Percentiles rank a stretch among this genome's conserved stretches.
Evolutionary conservation across 75 land plant genomes (phyloP).

Genomic region (Pseudotsuga menziesii): DNA sequence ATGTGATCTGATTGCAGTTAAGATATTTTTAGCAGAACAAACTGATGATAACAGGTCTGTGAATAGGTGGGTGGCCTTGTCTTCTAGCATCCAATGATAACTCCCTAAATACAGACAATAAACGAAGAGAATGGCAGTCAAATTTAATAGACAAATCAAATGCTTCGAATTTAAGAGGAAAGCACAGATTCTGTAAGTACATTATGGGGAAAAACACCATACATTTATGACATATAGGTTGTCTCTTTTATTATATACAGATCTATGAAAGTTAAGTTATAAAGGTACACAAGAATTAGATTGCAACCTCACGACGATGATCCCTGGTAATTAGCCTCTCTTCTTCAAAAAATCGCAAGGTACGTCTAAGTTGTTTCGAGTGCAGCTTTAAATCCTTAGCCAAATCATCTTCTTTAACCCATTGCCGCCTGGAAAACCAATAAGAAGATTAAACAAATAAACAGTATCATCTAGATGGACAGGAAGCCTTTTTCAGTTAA

Average conservation of each 20-base stretch:
- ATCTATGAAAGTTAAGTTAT: neutral
- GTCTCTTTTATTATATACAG: neutral
- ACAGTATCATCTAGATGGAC: neutral
- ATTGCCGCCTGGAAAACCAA: conserved; percentile 59
- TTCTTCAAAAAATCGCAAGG: conserved; percentile 76
- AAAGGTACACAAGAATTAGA: neutral
- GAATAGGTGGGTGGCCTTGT: neutral
- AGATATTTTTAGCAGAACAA: no score
- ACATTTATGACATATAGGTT: neutral
- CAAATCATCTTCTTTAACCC: conserved; percentile 98
- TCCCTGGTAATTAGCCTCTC: conserved; percentile 83
- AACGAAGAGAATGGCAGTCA: neutral
- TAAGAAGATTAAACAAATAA: neutral
- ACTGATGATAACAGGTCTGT: no score
- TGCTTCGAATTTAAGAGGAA: neutral
- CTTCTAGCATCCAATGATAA: neutral
- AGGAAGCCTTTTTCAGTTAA: neutral
- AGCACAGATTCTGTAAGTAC: neutral
- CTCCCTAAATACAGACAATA: neutral
- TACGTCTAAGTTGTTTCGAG: conserved; percentile 85
- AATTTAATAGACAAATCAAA: neutral
- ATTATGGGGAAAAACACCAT: neutral
- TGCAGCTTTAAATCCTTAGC: conserved; percentile 85
- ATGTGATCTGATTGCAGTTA: no score
- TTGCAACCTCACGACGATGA: conserved; percentile 76